These are phyloP conservation scores for Pulveroboletus frians DNA, from an alignment of 768 basidiomycete species.

Conservation along the genomic window DNA sequence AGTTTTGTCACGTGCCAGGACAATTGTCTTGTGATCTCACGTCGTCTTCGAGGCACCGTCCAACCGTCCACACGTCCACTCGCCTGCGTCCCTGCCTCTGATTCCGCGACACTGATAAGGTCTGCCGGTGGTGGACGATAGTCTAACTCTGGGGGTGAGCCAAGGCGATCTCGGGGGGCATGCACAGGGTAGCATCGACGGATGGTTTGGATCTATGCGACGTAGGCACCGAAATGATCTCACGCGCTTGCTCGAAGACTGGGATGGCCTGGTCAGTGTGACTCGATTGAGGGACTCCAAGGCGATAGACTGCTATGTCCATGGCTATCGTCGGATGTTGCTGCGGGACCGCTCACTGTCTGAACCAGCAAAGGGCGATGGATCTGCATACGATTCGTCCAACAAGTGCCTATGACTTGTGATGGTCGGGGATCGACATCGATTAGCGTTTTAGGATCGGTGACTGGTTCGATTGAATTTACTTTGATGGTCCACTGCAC, in stretches of 20 bases:
- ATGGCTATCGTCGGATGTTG: neutral
- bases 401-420: neutral
- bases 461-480: too few relatives aligned
- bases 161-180: too few relatives aligned
- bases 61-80: too few relatives aligned
- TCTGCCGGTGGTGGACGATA: too few relatives aligned
- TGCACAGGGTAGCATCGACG: too few relatives aligned
- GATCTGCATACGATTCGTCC: neutral
- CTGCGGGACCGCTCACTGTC: neutral
- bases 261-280: slow-evolving; percentile 84
- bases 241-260: slow-evolving; percentile 53
- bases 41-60: too few relatives aligned
- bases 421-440: slow-evolving; percentile 3
- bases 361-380: neutral
- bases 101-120: too few relatives aligned
- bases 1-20: slow-evolving; percentile 35
- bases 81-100: too few relatives aligned
- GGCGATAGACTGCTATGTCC: slow-evolving; percentile 49
- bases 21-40: too few relatives aligned
- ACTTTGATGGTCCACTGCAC: too few relatives aligned
- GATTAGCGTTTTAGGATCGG: too few relatives aligned
- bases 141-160: too few relatives aligned
- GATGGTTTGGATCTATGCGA: slow-evolving; percentile 46
- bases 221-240: neutral
- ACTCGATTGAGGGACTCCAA: slow-evolving; percentile 85